A percentile compares a stretch with the other conserved stretches of the same genome.
Evolutionary conservation across 805 yeast genomes (phyloP).

Genomic region (Cyberlindnera xylosilytica): DNA sequence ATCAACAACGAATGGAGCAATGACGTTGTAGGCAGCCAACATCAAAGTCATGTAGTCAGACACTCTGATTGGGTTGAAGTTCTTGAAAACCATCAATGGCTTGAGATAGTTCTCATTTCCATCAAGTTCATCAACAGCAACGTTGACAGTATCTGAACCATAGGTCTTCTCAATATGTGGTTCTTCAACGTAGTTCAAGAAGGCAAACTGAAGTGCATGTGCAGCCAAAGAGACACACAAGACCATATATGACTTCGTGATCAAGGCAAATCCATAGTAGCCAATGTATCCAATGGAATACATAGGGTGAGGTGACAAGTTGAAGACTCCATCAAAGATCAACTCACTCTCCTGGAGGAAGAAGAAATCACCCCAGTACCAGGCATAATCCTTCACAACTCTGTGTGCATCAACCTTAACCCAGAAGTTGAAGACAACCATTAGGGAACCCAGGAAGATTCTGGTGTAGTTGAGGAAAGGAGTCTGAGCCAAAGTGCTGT

Average conservation of each 20-base stretch:
- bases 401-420: constrained; percentile 86
- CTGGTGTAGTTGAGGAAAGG: constrained; percentile 45
- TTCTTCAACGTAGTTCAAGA: constrained; percentile 71
- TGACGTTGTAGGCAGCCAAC: constrained; percentile 37
- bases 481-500: constrained; percentile 39
- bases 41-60: constrained; percentile 53
- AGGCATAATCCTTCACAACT: constrained; percentile 84
- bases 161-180: constrained; percentile 85
- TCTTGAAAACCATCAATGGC: constrained; percentile 56
- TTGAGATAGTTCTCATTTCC: constrained; percentile 42
- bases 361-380: constrained; percentile 96
- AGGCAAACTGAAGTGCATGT: constrained; percentile 73
- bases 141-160: constrained; percentile 39
- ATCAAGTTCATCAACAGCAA: constrained; percentile 32
- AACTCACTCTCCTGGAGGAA: constrained; percentile 68
- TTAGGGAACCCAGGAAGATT: constrained; percentile 52
- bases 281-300: constrained; percentile 87
- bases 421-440: constrained; percentile 75
- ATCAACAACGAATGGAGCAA: constrained; percentile 39
- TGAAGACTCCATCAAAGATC: constrained; percentile 85
- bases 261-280: constrained; percentile 78
- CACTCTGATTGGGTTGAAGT: constrained; percentile 63
- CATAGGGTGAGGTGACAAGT: constrained; percentile 91
- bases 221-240: constrained; percentile 69
- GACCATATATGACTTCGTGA: constrained; percentile 70